A percentile compares a stretch with the other conserved stretches of the same genome.
phyloP scores from a whole-genome alignment of 2,329 filamentous ascomycete species.

The Diaporthe vexans region DNA sequence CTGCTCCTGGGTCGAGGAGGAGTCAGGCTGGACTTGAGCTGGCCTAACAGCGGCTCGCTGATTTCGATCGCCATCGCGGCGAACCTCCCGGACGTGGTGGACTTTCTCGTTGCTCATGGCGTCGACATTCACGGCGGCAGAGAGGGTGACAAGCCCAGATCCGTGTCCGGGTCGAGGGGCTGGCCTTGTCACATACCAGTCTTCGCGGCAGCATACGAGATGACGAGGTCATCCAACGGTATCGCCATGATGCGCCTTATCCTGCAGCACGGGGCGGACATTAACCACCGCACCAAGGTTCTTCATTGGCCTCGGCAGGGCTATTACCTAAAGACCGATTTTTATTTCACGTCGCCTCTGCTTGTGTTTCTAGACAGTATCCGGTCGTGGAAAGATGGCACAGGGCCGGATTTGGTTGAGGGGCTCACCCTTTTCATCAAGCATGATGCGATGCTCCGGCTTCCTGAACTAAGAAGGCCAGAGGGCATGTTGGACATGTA shows the following conservation, averaged over 20 bases:
- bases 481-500: background rate
- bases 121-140: background rate
- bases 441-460: background rate
- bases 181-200: conserved; percentile 3
- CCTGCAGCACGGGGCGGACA: conserved; percentile 6
- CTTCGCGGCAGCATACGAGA: background rate
- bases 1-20: background rate
- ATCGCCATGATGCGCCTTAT: background rate
- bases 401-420: background rate
- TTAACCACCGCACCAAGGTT: background rate
- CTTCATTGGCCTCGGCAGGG: background rate
- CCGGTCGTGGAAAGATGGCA: background rate
- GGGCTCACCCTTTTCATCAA: background rate
- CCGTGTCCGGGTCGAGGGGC: background rate
- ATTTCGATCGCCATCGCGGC: background rate
- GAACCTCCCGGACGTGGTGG: background rate
- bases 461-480: background rate
- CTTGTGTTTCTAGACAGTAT: conserved; percentile 11
- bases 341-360: background rate
- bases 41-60: conserved; percentile 1
- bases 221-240: conserved; percentile 5
- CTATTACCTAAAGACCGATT: background rate
- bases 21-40: background rate
- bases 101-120: background rate
- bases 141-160: background rate